These are phyloP conservation scores for Solanum chmielewskii DNA, from an alignment of 257 asterid genomes.

Conservation along the genomic window DNA sequence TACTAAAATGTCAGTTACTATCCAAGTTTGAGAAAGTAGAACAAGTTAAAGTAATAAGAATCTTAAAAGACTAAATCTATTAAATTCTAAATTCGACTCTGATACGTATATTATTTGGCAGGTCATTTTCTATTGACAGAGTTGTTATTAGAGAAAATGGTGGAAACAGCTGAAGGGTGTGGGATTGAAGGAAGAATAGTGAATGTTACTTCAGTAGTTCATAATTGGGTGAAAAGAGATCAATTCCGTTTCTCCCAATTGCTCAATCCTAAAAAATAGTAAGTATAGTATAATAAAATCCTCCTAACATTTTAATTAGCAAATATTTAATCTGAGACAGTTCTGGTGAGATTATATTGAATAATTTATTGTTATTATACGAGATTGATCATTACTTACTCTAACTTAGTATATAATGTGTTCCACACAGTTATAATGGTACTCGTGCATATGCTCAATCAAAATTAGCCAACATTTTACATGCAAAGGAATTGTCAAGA, in stretches of 20 bases:
- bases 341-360: not conserved
- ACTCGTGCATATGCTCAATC: constrained; percentile 87
- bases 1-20: not conserved
- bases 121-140: constrained; percentile 88
- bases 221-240: constrained; percentile 63
- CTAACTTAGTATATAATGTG: not conserved
- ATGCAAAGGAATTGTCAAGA: constrained; percentile 79
- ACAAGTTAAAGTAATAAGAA: no score
- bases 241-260: constrained; percentile 45
- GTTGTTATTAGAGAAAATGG: constrained; percentile 70
- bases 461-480: constrained; percentile 77
- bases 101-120: constrained; percentile 5
- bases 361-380: not conserved
- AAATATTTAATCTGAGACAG: not conserved
- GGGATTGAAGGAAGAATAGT: constrained; percentile 84
- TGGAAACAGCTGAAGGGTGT: constrained; percentile 56
- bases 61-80: no score
- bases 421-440: constrained; percentile 61
- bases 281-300: not conserved
- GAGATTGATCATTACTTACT: not conserved
- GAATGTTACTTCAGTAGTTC: constrained; percentile 80
- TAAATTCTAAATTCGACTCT: no score
- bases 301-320: not conserved
- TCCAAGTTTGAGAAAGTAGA: no score
- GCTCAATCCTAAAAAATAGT: constrained; percentile 58